Conservation (phyloP, 106 monocot genomes). For the Dendrobium huoshanense region DNA sequence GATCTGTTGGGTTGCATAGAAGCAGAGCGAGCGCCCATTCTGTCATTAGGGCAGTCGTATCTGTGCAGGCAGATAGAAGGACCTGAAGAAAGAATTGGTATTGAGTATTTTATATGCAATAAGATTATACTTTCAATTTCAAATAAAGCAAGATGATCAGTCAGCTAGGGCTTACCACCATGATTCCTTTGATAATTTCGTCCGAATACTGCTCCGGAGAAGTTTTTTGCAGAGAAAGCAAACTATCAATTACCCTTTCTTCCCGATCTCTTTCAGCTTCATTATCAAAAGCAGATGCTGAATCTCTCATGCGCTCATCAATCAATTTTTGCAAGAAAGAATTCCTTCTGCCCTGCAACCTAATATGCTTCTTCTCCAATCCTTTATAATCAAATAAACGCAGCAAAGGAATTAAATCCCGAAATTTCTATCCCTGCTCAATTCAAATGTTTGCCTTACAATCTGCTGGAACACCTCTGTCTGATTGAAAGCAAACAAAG, state of each 20-base stretch:
- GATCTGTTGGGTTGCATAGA: slow-evolving; percentile 12
- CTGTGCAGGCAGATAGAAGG: slow-evolving; percentile 17
- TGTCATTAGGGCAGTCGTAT: slow-evolving; percentile 20
- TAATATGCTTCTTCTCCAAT: slow-evolving; percentile 10
- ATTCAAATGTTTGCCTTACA: slow-evolving; percentile 6
- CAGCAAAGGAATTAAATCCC: slow-evolving; percentile 29
- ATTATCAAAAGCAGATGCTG: too few relatives aligned
- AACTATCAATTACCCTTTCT: slow-evolving; percentile 12
- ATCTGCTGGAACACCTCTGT: slow-evolving; percentile 13
- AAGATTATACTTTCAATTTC: too few relatives aligned
- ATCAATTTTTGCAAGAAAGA: slow-evolving; percentile 21
- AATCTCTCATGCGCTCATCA: slow-evolving; percentile 14
- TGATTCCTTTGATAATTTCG: slow-evolving; percentile 21
- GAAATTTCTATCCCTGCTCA: slow-evolving; percentile 11
- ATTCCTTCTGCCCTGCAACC: slow-evolving; percentile 12
- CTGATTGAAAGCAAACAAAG: not conserved
- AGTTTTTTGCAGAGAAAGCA: slow-evolving; percentile 25
- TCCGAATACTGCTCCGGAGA: slow-evolving; percentile 31
- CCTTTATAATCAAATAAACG: slow-evolving; percentile 21
- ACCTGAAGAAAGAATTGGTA: not conserved
- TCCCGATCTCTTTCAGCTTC: not conserved
- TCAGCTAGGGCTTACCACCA: slow-evolving; percentile 11
- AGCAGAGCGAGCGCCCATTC: slow-evolving; percentile 36
- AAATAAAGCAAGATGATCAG: too few relatives aligned
- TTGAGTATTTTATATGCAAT: too few relatives aligned